Evolutionary conservation across 441 rosid species (phyloP).

Genomic region (Mallotus repandus): DNA sequence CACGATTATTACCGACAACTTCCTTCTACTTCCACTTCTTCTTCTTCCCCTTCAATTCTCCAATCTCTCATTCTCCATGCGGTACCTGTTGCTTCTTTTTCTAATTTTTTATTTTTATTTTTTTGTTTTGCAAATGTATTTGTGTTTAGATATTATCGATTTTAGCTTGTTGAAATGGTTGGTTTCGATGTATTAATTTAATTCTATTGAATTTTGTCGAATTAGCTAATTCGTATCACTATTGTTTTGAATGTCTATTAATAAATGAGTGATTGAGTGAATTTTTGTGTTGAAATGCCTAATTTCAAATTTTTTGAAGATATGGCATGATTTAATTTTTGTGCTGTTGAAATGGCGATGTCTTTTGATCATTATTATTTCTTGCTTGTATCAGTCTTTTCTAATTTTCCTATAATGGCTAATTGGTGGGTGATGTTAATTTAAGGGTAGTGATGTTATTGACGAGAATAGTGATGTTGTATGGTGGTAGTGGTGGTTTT

Average conservation of each 20-base stretch:
- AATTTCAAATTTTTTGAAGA: background rate
- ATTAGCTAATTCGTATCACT: no score
- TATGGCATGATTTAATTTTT: no score
- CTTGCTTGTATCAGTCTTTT: constrained; percentile 22
- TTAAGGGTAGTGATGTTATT: no score
- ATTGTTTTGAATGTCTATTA: no score
- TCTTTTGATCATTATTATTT: constrained; percentile 90
- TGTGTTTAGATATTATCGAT: no score
- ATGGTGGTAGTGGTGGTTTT: constrained; percentile 29
- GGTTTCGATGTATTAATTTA: background rate
- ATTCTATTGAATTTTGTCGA: no score
- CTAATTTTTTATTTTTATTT: no score
- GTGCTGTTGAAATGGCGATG: constrained; percentile 41
- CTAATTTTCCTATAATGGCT: no score
- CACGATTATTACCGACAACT: constrained; percentile 84
- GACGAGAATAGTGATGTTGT: no score
- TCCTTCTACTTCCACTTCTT: constrained; percentile 71
- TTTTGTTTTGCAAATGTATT: no score
- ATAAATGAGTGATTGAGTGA: no score
- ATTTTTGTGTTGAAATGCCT: background rate
- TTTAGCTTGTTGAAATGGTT: background rate
- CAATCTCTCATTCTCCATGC: constrained; percentile 94
- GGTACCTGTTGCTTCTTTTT: constrained; percentile 34
- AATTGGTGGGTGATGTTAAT: no score
- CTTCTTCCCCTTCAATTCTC: constrained; percentile 72